phyloP scores from a whole-genome alignment of 2,329 filamentous ascomycete species.

The Emergomyces orientalis region DNA sequence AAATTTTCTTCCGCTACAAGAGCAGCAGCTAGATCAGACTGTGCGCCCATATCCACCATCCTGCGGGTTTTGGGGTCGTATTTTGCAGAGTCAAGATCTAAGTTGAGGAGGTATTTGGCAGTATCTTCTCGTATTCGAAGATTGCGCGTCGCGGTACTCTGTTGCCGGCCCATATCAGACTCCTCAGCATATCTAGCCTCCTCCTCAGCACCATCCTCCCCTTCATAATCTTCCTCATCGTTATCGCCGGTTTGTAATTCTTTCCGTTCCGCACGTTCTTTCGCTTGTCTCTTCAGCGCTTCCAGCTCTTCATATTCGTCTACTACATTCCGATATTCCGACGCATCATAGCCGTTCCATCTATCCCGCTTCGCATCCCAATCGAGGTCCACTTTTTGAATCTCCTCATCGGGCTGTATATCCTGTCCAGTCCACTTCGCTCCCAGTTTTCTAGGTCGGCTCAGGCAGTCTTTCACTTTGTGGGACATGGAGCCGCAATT shows the following conservation, averaged over 20 bases:
- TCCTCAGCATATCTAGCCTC: constrained; percentile 76
- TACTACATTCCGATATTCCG: constrained; percentile 77
- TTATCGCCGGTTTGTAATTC: constrained; percentile 48
- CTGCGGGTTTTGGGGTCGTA: constrained; percentile 95
- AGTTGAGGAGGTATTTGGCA: constrained; percentile 88
- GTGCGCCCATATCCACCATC: constrained; percentile 77
- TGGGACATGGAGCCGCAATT: constrained; percentile 98
- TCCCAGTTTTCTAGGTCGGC: constrained; percentile 75
- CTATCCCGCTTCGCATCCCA: constrained; percentile 97
- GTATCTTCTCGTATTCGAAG: constrained; percentile 91
- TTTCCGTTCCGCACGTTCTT: constrained; percentile 40
- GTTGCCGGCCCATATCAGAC: constrained; percentile 90
- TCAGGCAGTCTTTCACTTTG: constrained; percentile 88
- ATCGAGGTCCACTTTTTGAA: constrained; percentile 76
- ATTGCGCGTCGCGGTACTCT: constrained; percentile 82
- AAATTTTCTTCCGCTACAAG: constrained; percentile 91
- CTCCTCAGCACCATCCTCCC: constrained; percentile 32
- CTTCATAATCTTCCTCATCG: constrained; percentile 52
- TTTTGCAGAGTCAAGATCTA: constrained; percentile 91
- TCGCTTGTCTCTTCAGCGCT: constrained; percentile 53
- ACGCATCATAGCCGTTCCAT: constrained; percentile 95
- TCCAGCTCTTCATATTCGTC: constrained; percentile 84
- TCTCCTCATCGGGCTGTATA: constrained; percentile 82
- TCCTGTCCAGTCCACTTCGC: constrained; percentile 87
- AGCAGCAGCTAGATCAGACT: constrained; percentile 67